Percentiles rank a stretch among this genome's conserved stretches.
Conservation (phyloP, 805 yeast species). For the Metschnikowia borealis region DNA sequence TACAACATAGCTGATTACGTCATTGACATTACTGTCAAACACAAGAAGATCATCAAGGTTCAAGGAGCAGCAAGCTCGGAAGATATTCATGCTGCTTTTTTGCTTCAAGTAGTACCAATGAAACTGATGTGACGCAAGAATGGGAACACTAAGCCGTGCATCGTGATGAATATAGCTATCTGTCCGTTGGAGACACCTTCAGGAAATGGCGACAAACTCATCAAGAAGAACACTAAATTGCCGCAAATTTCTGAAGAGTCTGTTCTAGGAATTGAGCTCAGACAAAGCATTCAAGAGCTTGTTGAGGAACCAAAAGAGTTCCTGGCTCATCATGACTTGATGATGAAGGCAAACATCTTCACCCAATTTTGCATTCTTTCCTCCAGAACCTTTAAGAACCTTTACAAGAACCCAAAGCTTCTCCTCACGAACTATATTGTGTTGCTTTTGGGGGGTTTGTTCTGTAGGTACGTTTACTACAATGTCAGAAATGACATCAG, state of each 20-base stretch:
- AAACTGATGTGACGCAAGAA: constrained; percentile 63
- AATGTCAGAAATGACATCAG: constrained; percentile 83
- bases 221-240: constrained; percentile 23
- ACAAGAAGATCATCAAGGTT: constrained; percentile 29
- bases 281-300: constrained; percentile 31
- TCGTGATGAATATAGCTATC: constrained; percentile 58
- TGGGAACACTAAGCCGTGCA: constrained; percentile 87
- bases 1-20: constrained; percentile 92
- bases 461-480: constrained; percentile 84
- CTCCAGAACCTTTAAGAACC: constrained; percentile 84
- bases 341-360: constrained; percentile 51
- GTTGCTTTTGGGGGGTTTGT: constrained; percentile 70
- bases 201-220: constrained; percentile 20
- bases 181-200: constrained; percentile 16
- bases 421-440: constrained; percentile 78
- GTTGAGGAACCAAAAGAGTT: constrained; percentile 23
- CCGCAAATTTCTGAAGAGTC: constrained; percentile 38
- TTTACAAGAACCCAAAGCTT: constrained; percentile 89
- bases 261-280: constrained; percentile 36
- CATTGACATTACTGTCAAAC: constrained; percentile 83
- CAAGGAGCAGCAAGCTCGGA: constrained; percentile 13
- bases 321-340: constrained; percentile 30
- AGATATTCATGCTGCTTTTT: constrained; percentile 31
- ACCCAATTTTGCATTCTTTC: constrained; percentile 72
- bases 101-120: constrained; percentile 21